These are phyloP conservation scores for Aspergillus arachidicola DNA, from an alignment of 2,329 filamentous ascomycete genomes.

Conservation along the genomic window DNA sequence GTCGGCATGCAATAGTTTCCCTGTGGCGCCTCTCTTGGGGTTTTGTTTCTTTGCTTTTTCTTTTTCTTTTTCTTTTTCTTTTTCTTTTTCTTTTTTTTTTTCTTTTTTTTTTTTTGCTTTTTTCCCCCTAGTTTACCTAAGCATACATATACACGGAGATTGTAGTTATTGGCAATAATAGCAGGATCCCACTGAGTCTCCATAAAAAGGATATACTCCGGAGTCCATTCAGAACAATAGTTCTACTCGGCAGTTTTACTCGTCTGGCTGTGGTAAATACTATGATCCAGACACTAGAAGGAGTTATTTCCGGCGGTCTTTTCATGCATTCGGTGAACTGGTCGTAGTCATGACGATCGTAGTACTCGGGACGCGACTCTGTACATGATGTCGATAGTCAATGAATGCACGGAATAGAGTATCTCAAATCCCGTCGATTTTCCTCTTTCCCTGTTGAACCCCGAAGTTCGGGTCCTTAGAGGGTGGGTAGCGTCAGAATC, in stretches of 20 bases:
- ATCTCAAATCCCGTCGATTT: slow-evolving; percentile 2
- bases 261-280: background rate
- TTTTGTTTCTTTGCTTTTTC: no score
- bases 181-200: background rate
- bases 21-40: background rate
- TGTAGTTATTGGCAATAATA: background rate
- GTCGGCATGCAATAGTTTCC: background rate
- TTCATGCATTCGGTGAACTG: background rate
- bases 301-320: background rate
- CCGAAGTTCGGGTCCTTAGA: background rate
- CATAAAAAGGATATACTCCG: background rate
- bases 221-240: background rate
- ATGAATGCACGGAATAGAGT: background rate
- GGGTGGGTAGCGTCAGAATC: background rate
- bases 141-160: no score
- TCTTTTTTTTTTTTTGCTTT: background rate
- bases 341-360: background rate
- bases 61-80: no score
- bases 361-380: background rate
- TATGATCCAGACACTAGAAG: no score
- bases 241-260: background rate
- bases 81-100: background rate
- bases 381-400: background rate
- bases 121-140: background rate
- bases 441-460: background rate